phyloP scores from a whole-genome alignment of 2,329 filamentous ascomycete genomes.

The Trichoderma lentiforme region DNA sequence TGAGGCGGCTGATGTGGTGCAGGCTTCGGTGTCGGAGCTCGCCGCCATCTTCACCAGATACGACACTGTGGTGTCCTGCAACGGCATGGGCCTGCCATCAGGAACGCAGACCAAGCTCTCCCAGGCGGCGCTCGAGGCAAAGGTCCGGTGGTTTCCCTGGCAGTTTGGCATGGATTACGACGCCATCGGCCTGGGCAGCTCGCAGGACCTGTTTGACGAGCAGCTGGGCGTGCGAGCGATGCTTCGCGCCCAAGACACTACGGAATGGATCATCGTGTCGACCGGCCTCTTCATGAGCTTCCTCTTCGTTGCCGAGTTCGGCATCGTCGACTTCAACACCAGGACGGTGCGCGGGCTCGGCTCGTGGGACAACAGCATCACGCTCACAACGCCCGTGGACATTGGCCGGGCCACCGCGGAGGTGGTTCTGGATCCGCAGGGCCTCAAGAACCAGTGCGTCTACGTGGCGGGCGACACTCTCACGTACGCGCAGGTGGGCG shows the following conservation, averaged over 20 bases:
- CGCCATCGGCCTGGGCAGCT: constrained; percentile 53
- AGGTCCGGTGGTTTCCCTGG: constrained; percentile 62
- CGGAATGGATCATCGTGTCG: constrained; percentile 63
- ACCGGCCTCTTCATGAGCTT: constrained; percentile 71
- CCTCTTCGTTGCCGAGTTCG: constrained; percentile 61
- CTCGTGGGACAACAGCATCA: constrained; percentile 59
- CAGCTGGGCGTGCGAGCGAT: constrained; percentile 57
- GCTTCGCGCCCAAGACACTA: constrained; percentile 38
- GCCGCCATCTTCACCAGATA: constrained; percentile 42
- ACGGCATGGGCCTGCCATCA: constrained; percentile 54
- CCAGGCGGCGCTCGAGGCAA: constrained; percentile 50
- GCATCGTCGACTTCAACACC: constrained; percentile 51
- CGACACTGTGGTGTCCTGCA: constrained; percentile 57
- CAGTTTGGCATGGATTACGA: constrained; percentile 74
- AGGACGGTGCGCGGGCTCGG: constrained; percentile 53
- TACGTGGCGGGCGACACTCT: constrained; percentile 62
- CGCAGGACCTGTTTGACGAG: constrained; percentile 66
- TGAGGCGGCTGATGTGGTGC: constrained; percentile 45
- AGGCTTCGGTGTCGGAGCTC: constrained; percentile 36
- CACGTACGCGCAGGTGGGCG: constrained; percentile 52
- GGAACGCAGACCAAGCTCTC: constrained; percentile 58
- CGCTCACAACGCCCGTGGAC: constrained; percentile 59
- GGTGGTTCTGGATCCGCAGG: constrained; percentile 44
- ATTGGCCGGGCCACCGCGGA: constrained; percentile 61
- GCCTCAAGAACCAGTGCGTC: constrained; percentile 43